These are phyloP conservation scores for Globisporangium radiosum DNA, from an alignment of 352 stramenopile species.

Conservation along the genomic window DNA sequence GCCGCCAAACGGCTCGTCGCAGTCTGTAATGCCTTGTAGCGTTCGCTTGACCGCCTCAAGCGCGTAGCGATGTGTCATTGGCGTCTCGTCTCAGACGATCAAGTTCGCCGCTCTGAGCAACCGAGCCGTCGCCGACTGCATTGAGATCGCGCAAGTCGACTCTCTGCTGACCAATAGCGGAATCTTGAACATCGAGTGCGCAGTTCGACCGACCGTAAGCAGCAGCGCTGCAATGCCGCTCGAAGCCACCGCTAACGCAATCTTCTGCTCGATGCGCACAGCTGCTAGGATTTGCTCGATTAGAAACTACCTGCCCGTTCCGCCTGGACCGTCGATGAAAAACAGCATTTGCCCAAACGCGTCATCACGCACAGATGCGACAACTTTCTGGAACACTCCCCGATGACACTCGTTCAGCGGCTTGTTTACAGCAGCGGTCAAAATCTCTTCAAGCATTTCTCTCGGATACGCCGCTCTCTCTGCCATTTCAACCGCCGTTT, in stretches of 20 bases:
- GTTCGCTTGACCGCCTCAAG: constrained; percentile 22
- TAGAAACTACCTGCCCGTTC: constrained; percentile 27
- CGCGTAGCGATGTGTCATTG: constrained; percentile 6
- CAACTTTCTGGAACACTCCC: neutral
- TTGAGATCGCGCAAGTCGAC: constrained; percentile 17
- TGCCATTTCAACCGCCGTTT: neutral
- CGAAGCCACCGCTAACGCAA: constrained; percentile 1
- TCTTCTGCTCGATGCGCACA: constrained; percentile 9
- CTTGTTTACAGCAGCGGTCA: neutral
- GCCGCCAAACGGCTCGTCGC: constrained; percentile 18
- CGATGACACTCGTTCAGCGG: neutral
- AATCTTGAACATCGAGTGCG: constrained; percentile 27
- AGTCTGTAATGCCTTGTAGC: constrained; percentile 12
- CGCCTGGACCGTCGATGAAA: constrained; percentile 25
- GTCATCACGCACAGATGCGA: neutral
- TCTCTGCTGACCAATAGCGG: constrained; percentile 13
- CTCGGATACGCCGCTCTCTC: constrained; percentile 9
- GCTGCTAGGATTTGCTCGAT: constrained; percentile 18
- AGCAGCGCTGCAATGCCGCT: constrained; percentile 25
- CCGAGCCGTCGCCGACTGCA: constrained; percentile 10
- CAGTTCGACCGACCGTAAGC: constrained; percentile 21
- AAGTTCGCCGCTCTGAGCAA: constrained; percentile 11
- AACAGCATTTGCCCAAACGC: constrained; percentile 11
- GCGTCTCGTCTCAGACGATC: constrained; percentile 11
- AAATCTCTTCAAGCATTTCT: constrained; percentile 14